Percentiles rank a stretch among this genome's conserved stretches.
Conservation (phyloP, 1,284 basidiomycete species). For the Malassezia globosa region DNA sequence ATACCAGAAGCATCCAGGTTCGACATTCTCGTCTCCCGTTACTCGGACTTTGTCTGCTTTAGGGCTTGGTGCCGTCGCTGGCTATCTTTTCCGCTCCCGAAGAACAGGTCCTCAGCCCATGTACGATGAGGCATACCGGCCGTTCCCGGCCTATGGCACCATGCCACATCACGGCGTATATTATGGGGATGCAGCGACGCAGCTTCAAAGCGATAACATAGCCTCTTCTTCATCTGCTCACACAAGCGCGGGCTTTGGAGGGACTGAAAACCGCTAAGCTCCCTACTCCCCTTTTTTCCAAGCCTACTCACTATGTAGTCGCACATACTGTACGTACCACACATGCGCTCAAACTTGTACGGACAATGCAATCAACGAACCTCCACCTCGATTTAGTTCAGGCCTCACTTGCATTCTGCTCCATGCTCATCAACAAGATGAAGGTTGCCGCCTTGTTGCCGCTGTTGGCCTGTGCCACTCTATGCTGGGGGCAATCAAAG, state of each 20-base stretch:
- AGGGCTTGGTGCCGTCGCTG: constrained; percentile 10
- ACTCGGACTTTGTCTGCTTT: constrained; percentile 5
- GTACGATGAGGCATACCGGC: neutral
- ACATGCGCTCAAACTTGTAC: too few species aligned
- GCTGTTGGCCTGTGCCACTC: too few species aligned
- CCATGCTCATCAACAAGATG: too few species aligned
- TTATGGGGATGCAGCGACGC: constrained; percentile 5
- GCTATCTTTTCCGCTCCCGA: constrained; percentile 1
- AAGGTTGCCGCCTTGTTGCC: too few species aligned
- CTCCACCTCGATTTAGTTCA: too few species aligned
- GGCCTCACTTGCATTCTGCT: too few species aligned
- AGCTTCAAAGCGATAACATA: neutral
- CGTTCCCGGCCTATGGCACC: constrained; percentile 10
- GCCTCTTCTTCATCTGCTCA: neutral
- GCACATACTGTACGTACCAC: too few species aligned
- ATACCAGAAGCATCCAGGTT: neutral
- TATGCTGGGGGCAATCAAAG: neutral
- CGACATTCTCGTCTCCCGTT: constrained; percentile 1
- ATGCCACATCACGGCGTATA: constrained; percentile 11
- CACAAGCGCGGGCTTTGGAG: constrained; percentile 11
- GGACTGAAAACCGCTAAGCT: constrained; percentile 7
- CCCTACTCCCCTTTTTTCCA: neutral
- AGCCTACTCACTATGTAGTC: neutral
- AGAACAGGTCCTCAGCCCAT: neutral
- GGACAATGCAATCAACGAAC: too few species aligned